These are phyloP conservation scores for Fusarium sp. DNA, from an alignment of 2,329 filamentous ascomycete species.

Conservation along the genomic window DNA sequence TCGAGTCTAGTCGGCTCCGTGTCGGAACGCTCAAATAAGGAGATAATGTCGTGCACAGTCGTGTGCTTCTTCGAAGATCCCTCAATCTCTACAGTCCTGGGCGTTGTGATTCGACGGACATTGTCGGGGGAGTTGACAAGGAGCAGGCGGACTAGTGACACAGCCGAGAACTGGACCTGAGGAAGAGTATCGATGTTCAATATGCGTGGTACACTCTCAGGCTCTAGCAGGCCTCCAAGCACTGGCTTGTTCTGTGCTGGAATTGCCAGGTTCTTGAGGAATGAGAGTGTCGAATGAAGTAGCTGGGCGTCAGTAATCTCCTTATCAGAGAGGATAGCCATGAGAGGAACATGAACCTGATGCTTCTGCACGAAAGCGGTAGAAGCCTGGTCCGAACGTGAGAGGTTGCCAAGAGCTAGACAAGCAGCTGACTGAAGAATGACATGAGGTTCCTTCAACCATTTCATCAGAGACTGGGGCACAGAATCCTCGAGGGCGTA, in stretches of 20 bases:
- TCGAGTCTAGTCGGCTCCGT: constrained; percentile 69
- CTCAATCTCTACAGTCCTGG: constrained; percentile 51
- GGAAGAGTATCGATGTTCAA: constrained; percentile 64
- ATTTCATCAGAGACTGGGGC: constrained; percentile 58
- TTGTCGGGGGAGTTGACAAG: constrained; percentile 66
- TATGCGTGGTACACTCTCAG: constrained; percentile 62
- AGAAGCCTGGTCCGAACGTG: constrained; percentile 67
- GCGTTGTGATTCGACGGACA: constrained; percentile 61
- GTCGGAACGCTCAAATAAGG: constrained; percentile 55
- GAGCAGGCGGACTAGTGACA: constrained; percentile 69
- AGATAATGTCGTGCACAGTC: constrained; percentile 53
- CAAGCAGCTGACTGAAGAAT: constrained; percentile 69
- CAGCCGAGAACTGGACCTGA: constrained; percentile 70
- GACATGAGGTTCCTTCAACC: constrained; percentile 57
- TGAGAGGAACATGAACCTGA: constrained; percentile 58
- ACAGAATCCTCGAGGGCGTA: constrained; percentile 59
- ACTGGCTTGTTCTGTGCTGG: constrained; percentile 65
- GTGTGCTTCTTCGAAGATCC: constrained; percentile 46
- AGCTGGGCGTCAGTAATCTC: constrained; percentile 61
- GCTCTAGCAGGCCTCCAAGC: constrained; percentile 62
- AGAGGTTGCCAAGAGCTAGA: constrained; percentile 71
- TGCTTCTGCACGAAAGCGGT: constrained; percentile 60
- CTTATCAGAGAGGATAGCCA: constrained; percentile 58
- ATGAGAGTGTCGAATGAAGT: constrained; percentile 68
- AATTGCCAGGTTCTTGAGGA: constrained; percentile 74